A percentile compares a stretch with the other conserved stretches of the same genome.
These are phyloP conservation scores for Venturia nashicola DNA, from an alignment of 2,329 filamentous ascomycete species.

Conservation along the genomic window DNA sequence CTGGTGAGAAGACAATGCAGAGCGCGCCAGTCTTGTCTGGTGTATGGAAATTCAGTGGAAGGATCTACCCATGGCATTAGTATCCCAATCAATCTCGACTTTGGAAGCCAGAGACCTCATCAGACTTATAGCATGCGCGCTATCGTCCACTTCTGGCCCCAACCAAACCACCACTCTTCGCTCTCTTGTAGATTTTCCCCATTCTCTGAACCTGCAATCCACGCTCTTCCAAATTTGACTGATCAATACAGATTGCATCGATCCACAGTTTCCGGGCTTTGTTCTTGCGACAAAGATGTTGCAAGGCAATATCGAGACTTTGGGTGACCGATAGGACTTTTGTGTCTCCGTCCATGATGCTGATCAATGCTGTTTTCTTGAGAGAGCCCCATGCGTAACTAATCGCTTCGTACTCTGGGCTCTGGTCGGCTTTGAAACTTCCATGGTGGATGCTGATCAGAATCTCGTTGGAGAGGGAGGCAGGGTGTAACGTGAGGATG, in stretches of 20 bases:
- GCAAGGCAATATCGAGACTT: neutral
- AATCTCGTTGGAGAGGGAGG: neutral
- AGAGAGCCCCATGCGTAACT: conserved; percentile 3
- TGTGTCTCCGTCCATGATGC: no score
- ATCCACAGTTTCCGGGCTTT: neutral
- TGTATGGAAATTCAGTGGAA: neutral
- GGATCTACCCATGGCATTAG: neutral
- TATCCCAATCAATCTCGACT: neutral
- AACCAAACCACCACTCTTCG: neutral
- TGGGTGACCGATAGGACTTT: neutral
- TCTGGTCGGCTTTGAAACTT: neutral
- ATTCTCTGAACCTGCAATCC: neutral
- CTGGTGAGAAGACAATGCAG: neutral
- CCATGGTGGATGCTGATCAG: neutral
- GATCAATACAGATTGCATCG: conserved; percentile 9
- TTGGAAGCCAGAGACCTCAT: neutral
- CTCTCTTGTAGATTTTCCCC: neutral
- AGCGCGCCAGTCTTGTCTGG: neutral
- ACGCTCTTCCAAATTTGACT: conserved; percentile 7
- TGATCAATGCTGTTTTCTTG: no score
- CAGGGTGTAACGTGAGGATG: neutral
- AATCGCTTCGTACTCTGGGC: conserved; percentile 1
- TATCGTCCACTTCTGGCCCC: neutral
- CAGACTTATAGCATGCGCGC: neutral
- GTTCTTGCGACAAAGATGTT: neutral